Conservation (phyloP, 1,139 yeast species). For the Saccharomyces hybrid region DNA sequence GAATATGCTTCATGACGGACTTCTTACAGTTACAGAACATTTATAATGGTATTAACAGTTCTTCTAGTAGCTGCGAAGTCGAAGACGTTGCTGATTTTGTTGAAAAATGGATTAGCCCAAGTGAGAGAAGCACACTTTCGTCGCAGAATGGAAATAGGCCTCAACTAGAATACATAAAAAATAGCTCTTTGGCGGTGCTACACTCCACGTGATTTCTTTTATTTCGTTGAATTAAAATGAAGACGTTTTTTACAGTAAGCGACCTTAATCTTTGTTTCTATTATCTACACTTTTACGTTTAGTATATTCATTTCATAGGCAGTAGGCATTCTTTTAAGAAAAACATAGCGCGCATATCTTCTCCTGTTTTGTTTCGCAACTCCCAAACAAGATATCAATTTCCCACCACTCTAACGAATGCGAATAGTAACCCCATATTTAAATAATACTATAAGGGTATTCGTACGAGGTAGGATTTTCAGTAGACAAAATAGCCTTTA, state of each 20-base stretch:
- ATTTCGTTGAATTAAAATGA: background rate
- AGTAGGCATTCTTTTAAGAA: background rate
- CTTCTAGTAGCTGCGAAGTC: slow-evolving; percentile 13
- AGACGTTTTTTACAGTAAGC: background rate
- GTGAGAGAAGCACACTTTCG: slow-evolving; percentile 4
- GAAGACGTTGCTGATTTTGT: slow-evolving; percentile 20
- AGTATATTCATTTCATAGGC: background rate
- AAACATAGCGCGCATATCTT: background rate
- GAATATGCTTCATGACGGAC: slow-evolving; percentile 16
- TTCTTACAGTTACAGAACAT: slow-evolving; percentile 19
- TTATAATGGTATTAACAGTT: slow-evolving; percentile 17
- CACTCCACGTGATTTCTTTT: slow-evolving; percentile 3
- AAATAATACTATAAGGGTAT: background rate
- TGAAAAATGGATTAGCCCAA: slow-evolving; percentile 19
- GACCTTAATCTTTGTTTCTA: background rate
- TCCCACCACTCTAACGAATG: background rate
- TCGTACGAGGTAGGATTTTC: background rate
- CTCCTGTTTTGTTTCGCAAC: background rate
- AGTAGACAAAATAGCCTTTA: background rate
- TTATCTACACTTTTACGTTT: background rate
- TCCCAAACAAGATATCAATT: background rate
- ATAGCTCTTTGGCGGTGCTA: slow-evolving; percentile 4
- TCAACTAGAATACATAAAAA: background rate
- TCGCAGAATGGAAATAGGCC: background rate
- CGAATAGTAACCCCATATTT: background rate